Conservation (phyloP, 2,329 filamentous ascomycete species). For the Fusarium aywerte region DNA sequence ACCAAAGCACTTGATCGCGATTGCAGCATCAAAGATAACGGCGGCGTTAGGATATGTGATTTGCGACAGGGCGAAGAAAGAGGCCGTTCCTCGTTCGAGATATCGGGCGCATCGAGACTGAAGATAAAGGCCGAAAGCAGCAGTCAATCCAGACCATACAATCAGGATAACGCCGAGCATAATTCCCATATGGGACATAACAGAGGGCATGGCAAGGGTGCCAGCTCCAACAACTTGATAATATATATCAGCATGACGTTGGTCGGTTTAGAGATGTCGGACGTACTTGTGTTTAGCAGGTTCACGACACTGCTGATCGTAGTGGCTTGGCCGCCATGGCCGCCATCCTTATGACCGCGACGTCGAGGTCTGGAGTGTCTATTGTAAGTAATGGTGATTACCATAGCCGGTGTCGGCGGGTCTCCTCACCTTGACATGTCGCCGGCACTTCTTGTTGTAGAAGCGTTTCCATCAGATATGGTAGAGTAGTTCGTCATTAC, state of each 20-base stretch:
- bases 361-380: conserved; percentile 61
- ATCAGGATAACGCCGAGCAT: conserved; percentile 85
- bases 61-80: conserved; percentile 97
- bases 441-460: conserved; percentile 54
- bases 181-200: conserved; percentile 95
- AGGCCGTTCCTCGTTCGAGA: conserved; percentile 85
- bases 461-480: conserved; percentile 61
- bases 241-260: conserved; percentile 33
- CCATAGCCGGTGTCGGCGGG: conserved; percentile 18
- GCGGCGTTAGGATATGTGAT: conserved; percentile 96
- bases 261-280: conserved; percentile 9
- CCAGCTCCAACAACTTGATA: conserved; percentile 86
- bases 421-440: conserved; percentile 61
- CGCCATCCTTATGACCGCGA: conserved; percentile 76
- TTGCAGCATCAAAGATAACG: conserved; percentile 93
- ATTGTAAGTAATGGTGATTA: conserved; percentile 25
- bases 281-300: conserved; percentile 90
- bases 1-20: conserved; percentile 97
- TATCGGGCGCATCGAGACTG: conserved; percentile 94
- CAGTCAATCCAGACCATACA: conserved; percentile 87
- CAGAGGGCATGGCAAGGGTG: conserved; percentile 93
- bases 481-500: conserved; percentile 67
- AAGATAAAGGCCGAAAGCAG: conserved; percentile 93
- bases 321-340: conserved; percentile 77
- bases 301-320: conserved; percentile 95